These are phyloP conservation scores for Mallotus nudiflorus DNA, from an alignment of 345 rosid genomes.

Conservation along the genomic window DNA sequence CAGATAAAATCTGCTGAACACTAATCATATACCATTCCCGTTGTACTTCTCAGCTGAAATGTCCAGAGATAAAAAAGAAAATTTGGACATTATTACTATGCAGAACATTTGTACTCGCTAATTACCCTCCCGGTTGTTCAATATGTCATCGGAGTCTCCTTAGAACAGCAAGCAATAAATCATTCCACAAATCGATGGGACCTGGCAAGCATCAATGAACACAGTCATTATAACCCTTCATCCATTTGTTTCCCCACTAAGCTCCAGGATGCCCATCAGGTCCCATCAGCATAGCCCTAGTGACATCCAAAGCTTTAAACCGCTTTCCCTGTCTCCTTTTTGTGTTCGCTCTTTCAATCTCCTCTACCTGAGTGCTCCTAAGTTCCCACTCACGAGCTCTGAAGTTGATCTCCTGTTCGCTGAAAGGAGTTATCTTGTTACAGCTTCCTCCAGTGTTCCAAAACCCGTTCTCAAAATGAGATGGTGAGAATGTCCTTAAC, in stretches of 20 bases:
- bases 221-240: slow-evolving; percentile 78
- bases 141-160: background rate
- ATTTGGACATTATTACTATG: slow-evolving; percentile 7
- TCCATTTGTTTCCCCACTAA: slow-evolving; percentile 75
- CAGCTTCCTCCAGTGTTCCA: slow-evolving; percentile 83
- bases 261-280: slow-evolving; percentile 82
- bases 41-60: background rate
- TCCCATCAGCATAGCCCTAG: slow-evolving; percentile 70
- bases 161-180: slow-evolving; percentile 55
- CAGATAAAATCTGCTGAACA: too few relatives aligned
- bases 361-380: slow-evolving; percentile 53
- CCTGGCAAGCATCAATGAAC: slow-evolving; percentile 95
- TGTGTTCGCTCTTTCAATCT: slow-evolving; percentile 34
- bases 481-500: slow-evolving; percentile 77
- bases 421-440: slow-evolving; percentile 51
- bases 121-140: background rate
- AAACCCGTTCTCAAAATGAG: slow-evolving; percentile 78
- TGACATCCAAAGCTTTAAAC: slow-evolving; percentile 58
- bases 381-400: slow-evolving; percentile 44
- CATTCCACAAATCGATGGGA: slow-evolving; percentile 76
- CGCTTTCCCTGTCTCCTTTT: slow-evolving; percentile 34
- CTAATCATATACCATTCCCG: background rate
- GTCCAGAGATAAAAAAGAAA: background rate
- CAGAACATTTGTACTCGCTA: background rate
- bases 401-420: slow-evolving; percentile 24